Conservation (phyloP, 208 protist species). For the Leishmania mexicana region DNA sequence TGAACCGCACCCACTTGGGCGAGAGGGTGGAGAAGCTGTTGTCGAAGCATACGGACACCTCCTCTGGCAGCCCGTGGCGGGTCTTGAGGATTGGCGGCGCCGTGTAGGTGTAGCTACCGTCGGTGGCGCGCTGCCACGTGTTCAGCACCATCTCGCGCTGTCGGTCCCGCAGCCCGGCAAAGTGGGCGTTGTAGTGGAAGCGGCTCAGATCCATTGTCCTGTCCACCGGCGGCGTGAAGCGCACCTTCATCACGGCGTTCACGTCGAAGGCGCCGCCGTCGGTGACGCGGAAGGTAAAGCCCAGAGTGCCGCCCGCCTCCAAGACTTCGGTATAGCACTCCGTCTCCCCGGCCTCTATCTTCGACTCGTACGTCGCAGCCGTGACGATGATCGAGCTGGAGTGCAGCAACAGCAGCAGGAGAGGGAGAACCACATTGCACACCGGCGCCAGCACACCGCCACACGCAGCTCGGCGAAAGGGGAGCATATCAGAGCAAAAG, state of each 20-base stretch:
- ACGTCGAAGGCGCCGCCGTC: constrained; percentile 78
- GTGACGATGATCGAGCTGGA: neutral
- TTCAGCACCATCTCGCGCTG: constrained; percentile 43
- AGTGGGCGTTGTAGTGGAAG: constrained; percentile 52
- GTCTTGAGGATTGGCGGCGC: constrained; percentile 47
- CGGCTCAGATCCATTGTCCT: constrained; percentile 31
- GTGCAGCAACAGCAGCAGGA: constrained; percentile 14
- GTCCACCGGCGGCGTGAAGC: constrained; percentile 38
- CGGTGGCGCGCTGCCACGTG: constrained; percentile 50
- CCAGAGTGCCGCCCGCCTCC: constrained; percentile 56
- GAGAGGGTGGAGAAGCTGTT: constrained; percentile 62
- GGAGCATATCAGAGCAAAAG: neutral
- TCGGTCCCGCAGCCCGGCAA: constrained; percentile 38
- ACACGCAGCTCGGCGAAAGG: neutral
- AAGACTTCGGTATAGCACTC: constrained; percentile 78
- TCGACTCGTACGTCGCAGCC: constrained; percentile 39
- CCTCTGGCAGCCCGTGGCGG: constrained; percentile 65
- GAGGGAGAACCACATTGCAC: neutral
- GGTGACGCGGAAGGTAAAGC: constrained; percentile 73
- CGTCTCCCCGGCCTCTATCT: constrained; percentile 48
- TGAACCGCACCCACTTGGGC: constrained; percentile 74
- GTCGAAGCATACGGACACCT: constrained; percentile 72
- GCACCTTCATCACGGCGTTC: constrained; percentile 51
- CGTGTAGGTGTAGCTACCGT: constrained; percentile 72
- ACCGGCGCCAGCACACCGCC: neutral